phyloP scores from a whole-genome alignment of 2,329 filamentous ascomycete genomes.

The Waltergamsia citrina region DNA sequence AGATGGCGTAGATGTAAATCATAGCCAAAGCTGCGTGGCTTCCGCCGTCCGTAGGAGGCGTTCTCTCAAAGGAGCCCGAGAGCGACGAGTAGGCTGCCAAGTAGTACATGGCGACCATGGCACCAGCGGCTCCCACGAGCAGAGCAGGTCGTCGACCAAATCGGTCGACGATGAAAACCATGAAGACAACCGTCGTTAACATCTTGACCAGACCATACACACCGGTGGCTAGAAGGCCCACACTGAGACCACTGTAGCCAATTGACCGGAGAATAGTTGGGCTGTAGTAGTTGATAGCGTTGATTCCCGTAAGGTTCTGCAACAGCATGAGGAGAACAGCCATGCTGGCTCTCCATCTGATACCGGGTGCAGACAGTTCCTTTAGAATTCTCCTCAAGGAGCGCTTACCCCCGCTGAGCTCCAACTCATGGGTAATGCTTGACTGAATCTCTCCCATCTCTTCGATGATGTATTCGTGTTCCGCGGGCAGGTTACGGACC shows the following conservation, averaged over 20 bases:
- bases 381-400: too few relatives aligned
- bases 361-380: too few relatives aligned
- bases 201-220: conserved; percentile 62
- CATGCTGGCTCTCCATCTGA: conserved; percentile 64
- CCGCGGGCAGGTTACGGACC: conserved; percentile 48
- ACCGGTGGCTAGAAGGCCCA: conserved; percentile 47
- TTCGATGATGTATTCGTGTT: conserved; percentile 60
- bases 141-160: conserved; percentile 36
- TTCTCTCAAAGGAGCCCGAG: conserved; percentile 5
- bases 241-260: conserved; percentile 28
- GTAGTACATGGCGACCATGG: conserved; percentile 51
- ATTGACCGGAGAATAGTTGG: conserved; percentile 24
- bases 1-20: conserved; percentile 61
- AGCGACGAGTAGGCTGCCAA: conserved; percentile 45
- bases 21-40: conserved; percentile 55
- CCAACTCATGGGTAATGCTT: too few relatives aligned
- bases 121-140: conserved; percentile 49
- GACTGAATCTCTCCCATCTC: too few relatives aligned
- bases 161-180: conserved; percentile 53
- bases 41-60: conserved; percentile 15
- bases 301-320: conserved; percentile 67
- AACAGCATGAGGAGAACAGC: conserved; percentile 68
- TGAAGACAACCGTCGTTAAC: conserved; percentile 51
- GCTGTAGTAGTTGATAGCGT: conserved; percentile 61
- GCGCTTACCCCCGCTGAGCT: too few relatives aligned